These are phyloP conservation scores for Phytophthora uliginosa DNA, from an alignment of 352 stramenopile species.

Conservation along the genomic window DNA sequence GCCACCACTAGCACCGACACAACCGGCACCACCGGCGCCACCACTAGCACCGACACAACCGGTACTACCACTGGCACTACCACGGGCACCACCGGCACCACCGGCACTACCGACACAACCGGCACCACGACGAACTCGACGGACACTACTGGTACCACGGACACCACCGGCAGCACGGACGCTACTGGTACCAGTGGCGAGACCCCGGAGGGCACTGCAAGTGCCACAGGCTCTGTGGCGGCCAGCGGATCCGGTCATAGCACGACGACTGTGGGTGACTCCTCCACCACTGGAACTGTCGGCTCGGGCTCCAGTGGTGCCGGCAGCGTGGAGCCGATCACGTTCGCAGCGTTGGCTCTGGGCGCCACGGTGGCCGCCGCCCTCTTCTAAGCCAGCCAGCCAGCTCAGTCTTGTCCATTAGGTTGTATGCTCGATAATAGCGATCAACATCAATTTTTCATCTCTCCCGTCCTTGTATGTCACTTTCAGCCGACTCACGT, in stretches of 20 bases:
- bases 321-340: conserved; percentile 30
- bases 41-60: background rate
- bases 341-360: conserved; percentile 22
- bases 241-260: conserved; percentile 23
- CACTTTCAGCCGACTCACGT: conserved; percentile 13
- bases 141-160: background rate
- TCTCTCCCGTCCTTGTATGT: background rate
- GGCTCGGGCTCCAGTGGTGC: conserved; percentile 17
- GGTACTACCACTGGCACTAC: background rate
- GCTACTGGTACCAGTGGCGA: background rate
- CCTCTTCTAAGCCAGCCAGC: conserved; percentile 30
- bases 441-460: conserved; percentile 27
- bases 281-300: background rate
- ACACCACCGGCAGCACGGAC: background rate
- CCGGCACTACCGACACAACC: background rate
- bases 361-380: conserved; percentile 21
- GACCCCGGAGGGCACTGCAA: background rate
- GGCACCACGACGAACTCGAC: conserved; percentile 8
- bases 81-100: background rate
- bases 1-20: background rate
- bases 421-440: conserved; percentile 42
- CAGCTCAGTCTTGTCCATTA: conserved; percentile 21
- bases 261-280: conserved; percentile 22
- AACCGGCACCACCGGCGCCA: background rate
- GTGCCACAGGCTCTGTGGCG: background rate